Conservation (phyloP, 495 filamentous ascomycete genomes). For the Entonaema liquescens region DNA sequence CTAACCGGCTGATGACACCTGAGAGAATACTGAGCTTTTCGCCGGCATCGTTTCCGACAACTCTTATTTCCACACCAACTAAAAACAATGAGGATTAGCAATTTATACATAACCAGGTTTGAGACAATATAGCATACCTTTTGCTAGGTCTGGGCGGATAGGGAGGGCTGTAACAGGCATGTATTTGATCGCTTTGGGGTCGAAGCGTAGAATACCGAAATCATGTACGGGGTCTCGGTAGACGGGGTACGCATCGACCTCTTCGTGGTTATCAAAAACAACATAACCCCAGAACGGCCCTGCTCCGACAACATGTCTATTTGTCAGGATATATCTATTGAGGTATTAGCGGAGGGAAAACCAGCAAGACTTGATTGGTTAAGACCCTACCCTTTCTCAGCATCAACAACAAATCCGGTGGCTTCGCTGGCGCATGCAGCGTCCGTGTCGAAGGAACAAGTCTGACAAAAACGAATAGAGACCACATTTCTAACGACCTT, state of each 20-base stretch:
- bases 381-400: slow-evolving; percentile 77
- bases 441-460: slow-evolving; percentile 97
- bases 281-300: slow-evolving; percentile 98
- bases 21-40: slow-evolving; percentile 99
- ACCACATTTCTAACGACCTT: slow-evolving; percentile 91
- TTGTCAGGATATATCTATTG: slow-evolving; percentile 76
- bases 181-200: slow-evolving; percentile 94
- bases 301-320: slow-evolving; percentile 93
- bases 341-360: slow-evolving; percentile 49
- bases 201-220: slow-evolving; percentile 95
- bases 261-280: slow-evolving; percentile 98
- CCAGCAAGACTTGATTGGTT: slow-evolving; percentile 1
- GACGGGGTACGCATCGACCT: slow-evolving; percentile 96
- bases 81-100: background rate
- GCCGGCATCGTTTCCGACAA: slow-evolving; percentile 98
- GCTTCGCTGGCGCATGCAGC: slow-evolving; percentile 92
- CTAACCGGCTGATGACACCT: slow-evolving; percentile 93
- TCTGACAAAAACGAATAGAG: slow-evolving; percentile 98
- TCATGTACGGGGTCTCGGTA: slow-evolving; percentile 99
- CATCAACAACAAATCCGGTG: slow-evolving; percentile 97
- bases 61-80: slow-evolving; percentile 92
- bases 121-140: slow-evolving; percentile 44
- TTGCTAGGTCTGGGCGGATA: slow-evolving; percentile 86
- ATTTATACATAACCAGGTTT: background rate
- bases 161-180: slow-evolving; percentile 84